Evolutionary conservation across 305 asterid genomes (phyloP).

Genomic region (Solanum hybrid): DNA sequence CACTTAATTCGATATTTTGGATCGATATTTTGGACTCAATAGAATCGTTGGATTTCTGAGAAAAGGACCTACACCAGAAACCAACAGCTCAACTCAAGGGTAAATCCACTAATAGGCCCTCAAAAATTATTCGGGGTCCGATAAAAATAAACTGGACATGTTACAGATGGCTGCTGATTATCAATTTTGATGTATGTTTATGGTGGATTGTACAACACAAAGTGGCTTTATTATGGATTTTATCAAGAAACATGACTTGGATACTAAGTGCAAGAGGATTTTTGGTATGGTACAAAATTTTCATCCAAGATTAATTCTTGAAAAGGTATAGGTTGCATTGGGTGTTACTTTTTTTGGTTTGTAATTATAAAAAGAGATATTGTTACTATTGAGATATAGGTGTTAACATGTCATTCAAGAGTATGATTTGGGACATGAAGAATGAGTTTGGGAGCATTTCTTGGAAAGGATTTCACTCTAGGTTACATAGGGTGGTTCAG

Average conservation of each 20-base stretch:
- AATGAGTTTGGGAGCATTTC: conserved; percentile 68
- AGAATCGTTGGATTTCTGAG: too few species aligned
- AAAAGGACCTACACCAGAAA: too few species aligned
- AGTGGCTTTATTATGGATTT: background rate
- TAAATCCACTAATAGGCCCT: too few species aligned
- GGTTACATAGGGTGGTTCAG: background rate
- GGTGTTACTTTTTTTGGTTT: background rate
- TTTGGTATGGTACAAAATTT: background rate
- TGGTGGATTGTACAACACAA: background rate
- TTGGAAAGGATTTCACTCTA: conserved; percentile 49
- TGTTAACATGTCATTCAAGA: conserved; percentile 56
- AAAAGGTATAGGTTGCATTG: background rate
- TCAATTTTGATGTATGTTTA: background rate
- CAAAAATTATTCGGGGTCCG: too few species aligned
- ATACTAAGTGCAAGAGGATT: background rate
- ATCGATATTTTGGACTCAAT: background rate
- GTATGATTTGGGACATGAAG: conserved; percentile 66
- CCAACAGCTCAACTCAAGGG: too few species aligned
- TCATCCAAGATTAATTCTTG: background rate
- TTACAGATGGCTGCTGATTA: background rate
- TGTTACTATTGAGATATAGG: background rate
- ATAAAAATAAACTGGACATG: too few species aligned
- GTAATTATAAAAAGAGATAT: background rate
- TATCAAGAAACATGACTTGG: background rate
- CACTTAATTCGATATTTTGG: background rate